These are phyloP conservation scores for Ichthyophonus hoferi DNA, from an alignment of 208 protist species.

Conservation along the genomic window DNA sequence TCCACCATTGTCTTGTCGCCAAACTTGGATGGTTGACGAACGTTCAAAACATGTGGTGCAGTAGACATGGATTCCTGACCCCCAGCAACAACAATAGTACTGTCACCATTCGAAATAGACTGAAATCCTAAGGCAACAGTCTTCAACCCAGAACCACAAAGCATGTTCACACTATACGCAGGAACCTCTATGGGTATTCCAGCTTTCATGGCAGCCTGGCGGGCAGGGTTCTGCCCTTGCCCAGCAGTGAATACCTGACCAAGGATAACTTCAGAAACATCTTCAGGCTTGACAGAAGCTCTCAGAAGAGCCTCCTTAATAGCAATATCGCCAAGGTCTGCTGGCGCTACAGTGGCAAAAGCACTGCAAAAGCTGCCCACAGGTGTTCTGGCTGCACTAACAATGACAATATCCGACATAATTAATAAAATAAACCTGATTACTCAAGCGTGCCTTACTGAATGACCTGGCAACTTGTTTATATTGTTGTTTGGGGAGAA, in stretches of 20 bases:
- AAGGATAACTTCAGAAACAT: constrained; percentile 37
- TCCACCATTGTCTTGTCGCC: constrained; percentile 29
- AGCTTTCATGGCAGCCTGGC: constrained; percentile 3
- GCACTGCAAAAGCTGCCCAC: constrained; percentile 37
- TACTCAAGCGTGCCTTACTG: too few relatives aligned
- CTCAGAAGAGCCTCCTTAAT: constrained; percentile 3
- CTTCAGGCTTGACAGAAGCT: not conserved
- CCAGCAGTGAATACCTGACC: constrained; percentile 41
- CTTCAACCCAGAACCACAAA: constrained; percentile 76
- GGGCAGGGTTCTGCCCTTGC: constrained; percentile 27
- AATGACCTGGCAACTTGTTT: too few relatives aligned
- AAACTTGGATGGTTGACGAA: constrained; percentile 43
- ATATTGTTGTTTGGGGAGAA: too few relatives aligned
- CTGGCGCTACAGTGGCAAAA: constrained; percentile 1
- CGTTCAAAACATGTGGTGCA: constrained; percentile 41
- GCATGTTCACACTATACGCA: constrained; percentile 64
- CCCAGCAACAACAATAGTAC: constrained; percentile 36
- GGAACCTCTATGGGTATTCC: constrained; percentile 27
- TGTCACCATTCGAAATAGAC: constrained; percentile 55
- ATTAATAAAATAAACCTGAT: too few relatives aligned
- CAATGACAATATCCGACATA: constrained; percentile 42
- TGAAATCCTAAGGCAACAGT: constrained; percentile 58
- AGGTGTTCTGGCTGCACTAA: constrained; percentile 29
- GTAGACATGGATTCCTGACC: constrained; percentile 41
- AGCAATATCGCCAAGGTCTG: constrained; percentile 15